phyloP scores from a whole-genome alignment of 805 yeast genomes.

The Ogataea parapolymorpha region DNA sequence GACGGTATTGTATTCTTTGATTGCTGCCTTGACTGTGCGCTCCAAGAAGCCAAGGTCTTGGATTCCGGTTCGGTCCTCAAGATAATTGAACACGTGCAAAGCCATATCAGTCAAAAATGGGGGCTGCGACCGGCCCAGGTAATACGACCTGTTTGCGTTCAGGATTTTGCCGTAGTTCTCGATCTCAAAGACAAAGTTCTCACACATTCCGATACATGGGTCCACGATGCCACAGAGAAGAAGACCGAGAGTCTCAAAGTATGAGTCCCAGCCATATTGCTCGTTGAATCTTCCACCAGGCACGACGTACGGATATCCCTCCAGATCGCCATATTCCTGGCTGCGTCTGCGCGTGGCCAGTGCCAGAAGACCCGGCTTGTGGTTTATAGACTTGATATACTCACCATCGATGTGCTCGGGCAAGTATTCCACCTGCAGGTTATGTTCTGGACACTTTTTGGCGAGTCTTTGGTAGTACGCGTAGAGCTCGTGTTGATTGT shows the following conservation, averaged over 20 bases:
- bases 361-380: constrained; percentile 82
- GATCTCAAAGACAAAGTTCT: constrained; percentile 87
- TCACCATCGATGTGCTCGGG: constrained; percentile 76
- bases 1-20: constrained; percentile 76
- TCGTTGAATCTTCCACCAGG: constrained; percentile 98
- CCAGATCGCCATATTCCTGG: constrained; percentile 31
- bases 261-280: constrained; percentile 97
- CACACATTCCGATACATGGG: constrained; percentile 85
- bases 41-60: constrained; percentile 58
- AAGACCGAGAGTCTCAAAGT: constrained; percentile 84
- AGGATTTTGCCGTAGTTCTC: constrained; percentile 86
- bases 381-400: constrained; percentile 70
- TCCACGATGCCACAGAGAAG: constrained; percentile 61
- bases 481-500: constrained; percentile 64
- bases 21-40: constrained; percentile 72
- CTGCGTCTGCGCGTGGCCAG: constrained; percentile 57
- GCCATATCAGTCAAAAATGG: constrained; percentile 96
- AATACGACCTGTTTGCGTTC: constrained; percentile 92
- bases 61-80: constrained; percentile 36
- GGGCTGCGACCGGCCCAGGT: constrained; percentile 90
- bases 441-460: constrained; percentile 47
- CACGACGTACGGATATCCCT: constrained; percentile 83
- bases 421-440: constrained; percentile 70
- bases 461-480: constrained; percentile 61
- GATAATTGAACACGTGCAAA: constrained; percentile 57